phyloP scores from a whole-genome alignment of 2,329 filamentous ascomycete species.

The Tolypocladium ovalisporum region DNA sequence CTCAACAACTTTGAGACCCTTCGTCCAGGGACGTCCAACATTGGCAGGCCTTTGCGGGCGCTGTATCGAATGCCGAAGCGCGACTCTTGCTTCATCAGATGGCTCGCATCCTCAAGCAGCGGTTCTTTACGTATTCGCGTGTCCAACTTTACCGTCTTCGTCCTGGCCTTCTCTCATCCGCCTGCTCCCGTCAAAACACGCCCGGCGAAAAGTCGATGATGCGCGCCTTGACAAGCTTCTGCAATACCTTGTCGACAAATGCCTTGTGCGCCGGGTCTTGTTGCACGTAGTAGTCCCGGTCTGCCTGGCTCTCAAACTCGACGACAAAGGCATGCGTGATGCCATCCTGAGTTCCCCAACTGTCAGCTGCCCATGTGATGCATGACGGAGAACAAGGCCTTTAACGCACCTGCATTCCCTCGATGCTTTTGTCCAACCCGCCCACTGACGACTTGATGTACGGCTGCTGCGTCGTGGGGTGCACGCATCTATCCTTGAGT shows the following conservation, averaged over 20 bases:
- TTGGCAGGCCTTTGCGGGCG: too few relatives aligned
- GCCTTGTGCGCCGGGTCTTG: conserved; percentile 52
- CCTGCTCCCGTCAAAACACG: conserved; percentile 17
- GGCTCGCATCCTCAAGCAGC: too few relatives aligned
- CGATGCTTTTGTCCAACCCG: conserved; percentile 49
- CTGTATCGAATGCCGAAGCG: too few relatives aligned
- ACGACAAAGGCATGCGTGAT: conserved; percentile 59
- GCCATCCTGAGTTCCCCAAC: conserved; percentile 30
- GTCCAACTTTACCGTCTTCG: too few relatives aligned
- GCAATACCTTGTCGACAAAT: conserved; percentile 40
- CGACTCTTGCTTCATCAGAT: too few relatives aligned
- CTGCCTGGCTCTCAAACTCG: conserved; percentile 51
- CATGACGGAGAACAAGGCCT: not conserved
- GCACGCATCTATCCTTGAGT: conserved; percentile 48
- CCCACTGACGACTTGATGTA: conserved; percentile 50
- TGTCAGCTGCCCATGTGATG: not conserved
- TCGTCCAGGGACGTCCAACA: too few relatives aligned
- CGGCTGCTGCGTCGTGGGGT: conserved; percentile 44
- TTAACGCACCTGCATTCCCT: conserved; percentile 42
- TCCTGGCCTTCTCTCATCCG: not conserved
- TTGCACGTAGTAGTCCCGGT: conserved; percentile 57
- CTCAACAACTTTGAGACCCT: too few relatives aligned
- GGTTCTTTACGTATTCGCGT: too few relatives aligned
- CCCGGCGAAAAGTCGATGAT: conserved; percentile 49
- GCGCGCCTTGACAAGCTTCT: conserved; percentile 36